Conservation (phyloP, 139 green algal species). For the Chloropicon primus region DNA sequence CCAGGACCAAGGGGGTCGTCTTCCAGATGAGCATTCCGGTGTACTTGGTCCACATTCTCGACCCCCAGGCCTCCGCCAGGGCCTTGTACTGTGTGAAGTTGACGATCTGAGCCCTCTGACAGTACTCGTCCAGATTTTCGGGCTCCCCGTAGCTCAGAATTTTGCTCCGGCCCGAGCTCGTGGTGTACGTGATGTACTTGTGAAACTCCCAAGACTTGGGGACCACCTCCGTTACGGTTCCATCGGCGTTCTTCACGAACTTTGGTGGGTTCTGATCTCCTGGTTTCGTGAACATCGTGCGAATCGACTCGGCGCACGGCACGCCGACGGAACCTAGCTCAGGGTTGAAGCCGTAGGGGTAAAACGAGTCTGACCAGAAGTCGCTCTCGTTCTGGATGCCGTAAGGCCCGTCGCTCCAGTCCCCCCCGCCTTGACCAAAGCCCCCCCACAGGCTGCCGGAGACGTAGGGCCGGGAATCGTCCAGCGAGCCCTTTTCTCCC, state of each 20-base stretch:
- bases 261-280: not conserved
- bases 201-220: constrained; percentile 17
- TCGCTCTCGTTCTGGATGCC: constrained; percentile 15
- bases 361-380: constrained; percentile 20
- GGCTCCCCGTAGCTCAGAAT: constrained; percentile 13
- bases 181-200: constrained; percentile 24
- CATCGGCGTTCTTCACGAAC: not conserved
- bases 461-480: constrained; percentile 17
- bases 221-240: constrained; percentile 4
- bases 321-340: constrained; percentile 25
- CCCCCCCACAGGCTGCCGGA: constrained; percentile 21
- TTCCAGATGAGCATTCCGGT: constrained; percentile 24
- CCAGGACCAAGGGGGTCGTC: constrained; percentile 1
- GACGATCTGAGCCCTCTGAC: constrained; percentile 20
- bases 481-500: constrained; percentile 12
- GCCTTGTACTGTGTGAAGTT: constrained; percentile 27
- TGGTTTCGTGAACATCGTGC: not conserved
- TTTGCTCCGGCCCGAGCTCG: constrained; percentile 6
- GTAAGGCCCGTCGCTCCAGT: constrained; percentile 20
- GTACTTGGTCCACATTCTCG: not conserved
- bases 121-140: constrained; percentile 16
- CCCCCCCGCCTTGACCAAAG: constrained; percentile 20
- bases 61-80: constrained; percentile 11
- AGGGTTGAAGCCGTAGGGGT: constrained; percentile 25
- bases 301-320: constrained; percentile 13